Evolutionary conservation across 306 rosid genomes (phyloP).

Genomic region (Elaeagnus macrophylla): DNA sequence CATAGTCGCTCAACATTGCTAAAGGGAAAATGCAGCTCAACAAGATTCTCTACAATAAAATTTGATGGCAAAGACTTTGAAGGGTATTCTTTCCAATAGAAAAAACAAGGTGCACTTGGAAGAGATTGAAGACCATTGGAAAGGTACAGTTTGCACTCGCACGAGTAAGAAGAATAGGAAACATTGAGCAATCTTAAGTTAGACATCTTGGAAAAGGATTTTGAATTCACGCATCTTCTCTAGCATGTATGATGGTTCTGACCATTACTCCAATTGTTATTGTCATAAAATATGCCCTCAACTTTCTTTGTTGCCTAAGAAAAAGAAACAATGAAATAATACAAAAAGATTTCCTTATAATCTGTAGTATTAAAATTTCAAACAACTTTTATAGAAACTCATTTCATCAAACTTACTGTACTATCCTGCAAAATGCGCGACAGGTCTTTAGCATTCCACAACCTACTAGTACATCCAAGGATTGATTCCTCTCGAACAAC

Average conservation of each 20-base stretch:
- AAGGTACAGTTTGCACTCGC: not conserved
- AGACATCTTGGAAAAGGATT: slow-evolving; percentile 13
- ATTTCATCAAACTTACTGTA: not conserved
- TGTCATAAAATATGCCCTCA: slow-evolving; percentile 16
- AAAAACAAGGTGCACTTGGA: slow-evolving; percentile 8
- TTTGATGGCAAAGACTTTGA: slow-evolving; percentile 13
- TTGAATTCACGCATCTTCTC: not conserved
- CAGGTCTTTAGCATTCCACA: slow-evolving; percentile 8
- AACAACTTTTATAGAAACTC: not conserved
- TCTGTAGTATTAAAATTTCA: no score
- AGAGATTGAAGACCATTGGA: slow-evolving; percentile 7
- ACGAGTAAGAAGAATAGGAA: not conserved
- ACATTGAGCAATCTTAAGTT: slow-evolving; percentile 13
- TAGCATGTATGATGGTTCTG: not conserved
- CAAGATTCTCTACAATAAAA: slow-evolving; percentile 9
- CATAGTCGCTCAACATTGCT: slow-evolving; percentile 20
- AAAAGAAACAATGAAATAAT: not conserved
- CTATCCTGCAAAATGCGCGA: not conserved
- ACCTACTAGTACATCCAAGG: not conserved
- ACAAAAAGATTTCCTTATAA: no score
- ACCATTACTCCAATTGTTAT: not conserved
- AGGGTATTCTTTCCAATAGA: slow-evolving; percentile 24
- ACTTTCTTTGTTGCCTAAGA: slow-evolving; percentile 21
- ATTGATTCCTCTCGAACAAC: slow-evolving; percentile 10
- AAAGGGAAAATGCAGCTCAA: slow-evolving; percentile 4